phyloP scores from a whole-genome alignment of 495 filamentous ascomycete species.

The Staphylotrichum longicolle region DNA sequence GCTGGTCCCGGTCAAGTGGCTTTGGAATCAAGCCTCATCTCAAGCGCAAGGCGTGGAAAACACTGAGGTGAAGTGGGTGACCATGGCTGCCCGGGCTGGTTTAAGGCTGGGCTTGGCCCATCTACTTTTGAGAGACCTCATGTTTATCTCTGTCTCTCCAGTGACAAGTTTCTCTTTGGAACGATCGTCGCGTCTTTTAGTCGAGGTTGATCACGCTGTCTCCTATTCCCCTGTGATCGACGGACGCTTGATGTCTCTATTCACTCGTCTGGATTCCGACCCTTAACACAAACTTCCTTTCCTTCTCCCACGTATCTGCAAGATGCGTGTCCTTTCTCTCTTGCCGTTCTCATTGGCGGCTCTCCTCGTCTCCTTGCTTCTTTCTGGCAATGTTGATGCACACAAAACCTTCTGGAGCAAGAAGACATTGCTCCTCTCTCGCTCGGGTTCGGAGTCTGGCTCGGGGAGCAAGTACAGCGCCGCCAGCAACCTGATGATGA shows the following conservation, averaged over 20 bases:
- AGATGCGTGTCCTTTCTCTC: slow-evolving; percentile 11
- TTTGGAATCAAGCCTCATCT: slow-evolving; percentile 5
- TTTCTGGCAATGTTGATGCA: slow-evolving; percentile 7
- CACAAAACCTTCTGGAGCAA: slow-evolving; percentile 2
- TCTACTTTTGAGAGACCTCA: background rate
- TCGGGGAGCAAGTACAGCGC: background rate
- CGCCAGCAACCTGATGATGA: slow-evolving; percentile 5
- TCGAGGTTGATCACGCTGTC: background rate
- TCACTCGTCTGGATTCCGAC: background rate
- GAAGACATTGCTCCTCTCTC: background rate
- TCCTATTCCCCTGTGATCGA: slow-evolving; percentile 2
- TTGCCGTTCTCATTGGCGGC: slow-evolving; percentile 11
- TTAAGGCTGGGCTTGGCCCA: slow-evolving; percentile 11
- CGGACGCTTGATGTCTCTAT: background rate
- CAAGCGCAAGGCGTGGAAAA: background rate
- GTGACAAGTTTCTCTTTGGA: background rate
- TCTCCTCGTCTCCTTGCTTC: slow-evolving; percentile 6
- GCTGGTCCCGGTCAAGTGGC: slow-evolving; percentile 7
- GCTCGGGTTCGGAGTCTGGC: background rate
- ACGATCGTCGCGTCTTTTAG: background rate
- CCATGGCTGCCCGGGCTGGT: slow-evolving; percentile 6
- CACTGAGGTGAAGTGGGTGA: background rate
- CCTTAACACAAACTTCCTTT: background rate
- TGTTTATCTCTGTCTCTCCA: background rate
- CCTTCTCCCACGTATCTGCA: background rate